phyloP scores from a whole-genome alignment of 176 grass and related monocot species.

The Dendrocalamus sinicus region DNA sequence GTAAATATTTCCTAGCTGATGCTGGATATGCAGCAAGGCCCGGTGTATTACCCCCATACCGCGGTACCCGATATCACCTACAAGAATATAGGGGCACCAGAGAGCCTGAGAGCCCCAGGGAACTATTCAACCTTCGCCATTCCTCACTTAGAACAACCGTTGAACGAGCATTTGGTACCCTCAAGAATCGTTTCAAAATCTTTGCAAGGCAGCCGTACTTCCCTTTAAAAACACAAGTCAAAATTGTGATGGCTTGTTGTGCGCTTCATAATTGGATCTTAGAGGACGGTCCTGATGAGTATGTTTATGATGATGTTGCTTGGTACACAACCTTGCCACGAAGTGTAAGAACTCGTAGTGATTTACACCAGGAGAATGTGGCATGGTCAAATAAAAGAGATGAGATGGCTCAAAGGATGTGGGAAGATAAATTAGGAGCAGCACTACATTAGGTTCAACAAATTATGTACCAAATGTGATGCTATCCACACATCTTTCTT shows the following conservation, averaged over 20 bases:
- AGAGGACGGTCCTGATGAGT: not conserved
- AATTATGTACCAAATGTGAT: too few species aligned
- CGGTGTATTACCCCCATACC: not conserved
- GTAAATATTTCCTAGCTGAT: not conserved
- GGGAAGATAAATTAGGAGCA: not conserved
- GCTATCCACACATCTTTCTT: too few species aligned
- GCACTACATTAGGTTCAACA: too few species aligned
- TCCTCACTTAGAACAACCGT: not conserved
- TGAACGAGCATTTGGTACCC: not conserved
- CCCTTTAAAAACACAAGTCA: conserved; percentile 2
- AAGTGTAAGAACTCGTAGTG: not conserved
- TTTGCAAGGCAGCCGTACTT: not conserved
- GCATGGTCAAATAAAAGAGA: not conserved
- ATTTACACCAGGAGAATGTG: not conserved
- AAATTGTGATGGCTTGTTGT: conserved; percentile 11
- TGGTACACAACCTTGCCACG: not conserved
- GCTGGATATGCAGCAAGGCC: not conserved
- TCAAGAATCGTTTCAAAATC: not conserved
- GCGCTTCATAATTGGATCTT: conserved; percentile 11
- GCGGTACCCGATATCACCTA: not conserved
- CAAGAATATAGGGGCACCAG: not conserved
- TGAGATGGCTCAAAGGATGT: conserved; percentile 19
- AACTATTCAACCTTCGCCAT: not conserved
- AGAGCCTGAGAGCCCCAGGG: not conserved
- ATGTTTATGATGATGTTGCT: not conserved